These are phyloP conservation scores for Cystoderma amianthinum DNA, from an alignment of 768 basidiomycete genomes.

Conservation along the genomic window DNA sequence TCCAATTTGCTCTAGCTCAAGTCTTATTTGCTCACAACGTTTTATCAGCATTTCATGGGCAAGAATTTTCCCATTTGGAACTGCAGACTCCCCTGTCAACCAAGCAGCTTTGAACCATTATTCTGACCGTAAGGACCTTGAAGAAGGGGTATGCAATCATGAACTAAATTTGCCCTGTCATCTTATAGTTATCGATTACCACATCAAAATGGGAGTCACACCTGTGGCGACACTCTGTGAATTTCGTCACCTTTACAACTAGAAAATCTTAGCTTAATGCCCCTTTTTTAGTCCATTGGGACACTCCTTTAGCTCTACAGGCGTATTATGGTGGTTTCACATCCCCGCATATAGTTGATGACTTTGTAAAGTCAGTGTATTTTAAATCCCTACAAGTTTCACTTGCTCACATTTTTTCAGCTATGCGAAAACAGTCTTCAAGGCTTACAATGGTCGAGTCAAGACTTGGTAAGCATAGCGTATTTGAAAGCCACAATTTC, in stretches of 20 bases:
- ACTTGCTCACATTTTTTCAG: constrained; percentile 12
- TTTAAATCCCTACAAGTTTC: background rate
- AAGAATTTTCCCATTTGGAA: constrained; percentile 42
- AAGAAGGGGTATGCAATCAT: background rate
- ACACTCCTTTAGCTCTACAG: constrained; percentile 36
- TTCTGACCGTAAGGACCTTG: constrained; percentile 27
- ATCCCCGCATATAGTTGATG: constrained; percentile 35
- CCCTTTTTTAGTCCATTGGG: constrained; percentile 35
- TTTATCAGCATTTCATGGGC: constrained; percentile 42
- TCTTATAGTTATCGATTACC: constrained; percentile 35
- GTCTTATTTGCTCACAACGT: background rate
- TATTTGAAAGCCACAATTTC: background rate
- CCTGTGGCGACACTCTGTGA: constrained; percentile 45
- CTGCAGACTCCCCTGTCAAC: constrained; percentile 42
- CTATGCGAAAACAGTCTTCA: constrained; percentile 43
- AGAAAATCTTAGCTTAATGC: background rate
- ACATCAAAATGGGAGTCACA: constrained; percentile 29
- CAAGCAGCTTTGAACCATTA: constrained; percentile 38
- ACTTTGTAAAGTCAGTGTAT: constrained; percentile 35
- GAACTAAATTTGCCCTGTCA: constrained; percentile 1
- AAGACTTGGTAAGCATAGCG: constrained; percentile 31
- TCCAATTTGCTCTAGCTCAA: background rate
- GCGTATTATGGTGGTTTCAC: constrained; percentile 46
- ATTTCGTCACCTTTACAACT: constrained; percentile 6
- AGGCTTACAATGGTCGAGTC: constrained; percentile 38